Evolutionary conservation across 2,329 filamentous ascomycete species (phyloP).

Genomic region (Botrytis aclada): DNA sequence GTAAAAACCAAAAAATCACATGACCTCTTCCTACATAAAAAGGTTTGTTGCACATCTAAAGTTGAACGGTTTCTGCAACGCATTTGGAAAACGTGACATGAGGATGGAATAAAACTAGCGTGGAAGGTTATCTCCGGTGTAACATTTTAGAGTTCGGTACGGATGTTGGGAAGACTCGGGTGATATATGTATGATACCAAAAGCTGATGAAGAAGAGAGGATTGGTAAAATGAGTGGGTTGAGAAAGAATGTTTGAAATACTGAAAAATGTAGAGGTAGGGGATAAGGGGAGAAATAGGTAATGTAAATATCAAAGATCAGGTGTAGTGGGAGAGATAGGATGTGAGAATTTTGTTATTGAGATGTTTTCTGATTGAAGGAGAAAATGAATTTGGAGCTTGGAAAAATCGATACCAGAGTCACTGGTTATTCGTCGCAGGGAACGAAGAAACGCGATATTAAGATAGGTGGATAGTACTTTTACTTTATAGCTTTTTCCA

Average conservation of each 20-base stretch:
- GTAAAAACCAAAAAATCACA: background rate
- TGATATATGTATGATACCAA: too few species aligned
- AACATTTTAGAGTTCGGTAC: background rate
- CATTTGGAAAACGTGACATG: background rate
- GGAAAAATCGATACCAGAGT: background rate
- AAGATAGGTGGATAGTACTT: too few species aligned
- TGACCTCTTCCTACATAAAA: rapidly evolving
- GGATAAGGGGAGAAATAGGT: too few species aligned
- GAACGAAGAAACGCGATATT: background rate
- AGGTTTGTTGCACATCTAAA: background rate
- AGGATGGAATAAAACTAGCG: background rate
- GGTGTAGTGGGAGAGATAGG: too few species aligned
- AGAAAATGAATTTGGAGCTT: background rate
- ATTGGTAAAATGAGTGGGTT: too few species aligned
- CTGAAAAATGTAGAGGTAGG: rapidly evolving
- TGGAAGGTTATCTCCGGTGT: background rate
- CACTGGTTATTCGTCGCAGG: background rate
- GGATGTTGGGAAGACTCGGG: too few species aligned
- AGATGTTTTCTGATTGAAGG: background rate
- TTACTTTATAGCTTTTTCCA: too few species aligned
- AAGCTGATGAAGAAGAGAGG: background rate
- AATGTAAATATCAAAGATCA: too few species aligned
- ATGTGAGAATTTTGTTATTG: too few species aligned
- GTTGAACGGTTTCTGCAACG: background rate
- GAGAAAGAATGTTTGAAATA: background rate